Evolutionary conservation across 2,329 filamentous ascomycete species (phyloP).

Genomic region (Fusarium caatingaense): DNA sequence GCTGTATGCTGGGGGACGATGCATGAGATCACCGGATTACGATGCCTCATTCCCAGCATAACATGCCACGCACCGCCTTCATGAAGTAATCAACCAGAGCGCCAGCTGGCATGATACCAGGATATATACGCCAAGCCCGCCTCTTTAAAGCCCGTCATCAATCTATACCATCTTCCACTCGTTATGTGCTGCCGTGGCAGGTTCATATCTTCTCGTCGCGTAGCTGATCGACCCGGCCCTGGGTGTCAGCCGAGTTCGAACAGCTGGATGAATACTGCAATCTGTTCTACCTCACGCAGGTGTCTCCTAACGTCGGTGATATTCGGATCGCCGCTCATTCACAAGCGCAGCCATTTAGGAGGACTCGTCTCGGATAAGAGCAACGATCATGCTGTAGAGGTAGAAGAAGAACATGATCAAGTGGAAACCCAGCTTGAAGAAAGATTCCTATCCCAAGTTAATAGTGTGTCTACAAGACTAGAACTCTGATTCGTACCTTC

Average conservation of each 20-base stretch:
- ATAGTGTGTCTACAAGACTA: conserved; percentile 4
- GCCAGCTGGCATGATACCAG: conserved; percentile 48
- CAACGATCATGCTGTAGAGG: conserved; percentile 98
- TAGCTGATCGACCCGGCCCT: conserved; percentile 36
- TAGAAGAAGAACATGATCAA: conserved; percentile 99
- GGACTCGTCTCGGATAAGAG: conserved; percentile 93
- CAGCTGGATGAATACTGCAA: conserved; percentile 21
- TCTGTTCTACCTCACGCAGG: conserved; percentile 19
- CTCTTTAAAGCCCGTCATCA: conserved; percentile 45
- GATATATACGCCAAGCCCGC: conserved; percentile 48
- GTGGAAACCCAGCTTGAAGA: conserved; percentile 98
- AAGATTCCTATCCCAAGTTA: conserved; percentile 80
- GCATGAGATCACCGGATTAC: conserved; percentile 20
- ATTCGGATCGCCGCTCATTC: conserved; percentile 32
- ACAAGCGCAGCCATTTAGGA: conserved; percentile 65
- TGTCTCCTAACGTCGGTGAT: conserved; percentile 19
- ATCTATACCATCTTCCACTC: conserved; percentile 45
- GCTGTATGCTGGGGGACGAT: conserved; percentile 33
- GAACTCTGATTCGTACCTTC: conserved; percentile 71
- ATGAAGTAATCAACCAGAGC: conserved; percentile 50
- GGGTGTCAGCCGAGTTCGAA: conserved; percentile 32
- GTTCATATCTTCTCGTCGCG: conserved; percentile 39
- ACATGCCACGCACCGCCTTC: conserved; percentile 38
- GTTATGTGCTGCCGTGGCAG: conserved; percentile 44
- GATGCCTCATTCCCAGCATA: conserved; percentile 38